Conservation (phyloP, 2,329 filamentous ascomycete species). For the Paecilomyces fulvus region DNA sequence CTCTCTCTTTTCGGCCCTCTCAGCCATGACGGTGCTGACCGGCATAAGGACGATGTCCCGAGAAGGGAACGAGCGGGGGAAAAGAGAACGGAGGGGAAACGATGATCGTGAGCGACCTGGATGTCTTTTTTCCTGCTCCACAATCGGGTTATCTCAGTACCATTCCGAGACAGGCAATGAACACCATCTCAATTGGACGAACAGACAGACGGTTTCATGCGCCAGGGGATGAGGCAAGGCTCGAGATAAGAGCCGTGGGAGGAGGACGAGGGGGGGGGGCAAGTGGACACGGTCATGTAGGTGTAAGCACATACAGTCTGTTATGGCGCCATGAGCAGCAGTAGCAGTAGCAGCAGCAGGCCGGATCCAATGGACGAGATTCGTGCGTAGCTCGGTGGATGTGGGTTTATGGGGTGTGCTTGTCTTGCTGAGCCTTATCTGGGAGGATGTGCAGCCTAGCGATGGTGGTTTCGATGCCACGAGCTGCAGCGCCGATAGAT, state of each 20-base stretch:
- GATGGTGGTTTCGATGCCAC: neutral
- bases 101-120: conserved; percentile 16
- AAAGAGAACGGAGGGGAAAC: neutral
- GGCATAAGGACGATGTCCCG: neutral
- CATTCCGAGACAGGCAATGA: neutral
- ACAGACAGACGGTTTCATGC: neutral
- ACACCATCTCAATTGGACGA: neutral
- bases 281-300: conserved; percentile 2
- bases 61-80: neutral
- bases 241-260: conserved; percentile 3
- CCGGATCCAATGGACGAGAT: neutral
- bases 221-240: neutral
- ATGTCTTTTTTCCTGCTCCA: conserved; percentile 9
- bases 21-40: conserved; percentile 11
- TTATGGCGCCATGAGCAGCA: conserved; percentile 26
- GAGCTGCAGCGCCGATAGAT: neutral
- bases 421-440: neutral
- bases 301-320: conserved; percentile 19
- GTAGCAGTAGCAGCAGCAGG: conserved; percentile 7
- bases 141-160: neutral
- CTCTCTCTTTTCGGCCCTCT: conserved; percentile 12
- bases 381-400: neutral
- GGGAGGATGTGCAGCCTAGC: neutral
- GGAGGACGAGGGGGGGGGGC: conserved; percentile 1
- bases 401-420: neutral